Base-by-base conservation (phyloP, 257 asterid genomes). In the Nicotiana tabacum region DNA sequence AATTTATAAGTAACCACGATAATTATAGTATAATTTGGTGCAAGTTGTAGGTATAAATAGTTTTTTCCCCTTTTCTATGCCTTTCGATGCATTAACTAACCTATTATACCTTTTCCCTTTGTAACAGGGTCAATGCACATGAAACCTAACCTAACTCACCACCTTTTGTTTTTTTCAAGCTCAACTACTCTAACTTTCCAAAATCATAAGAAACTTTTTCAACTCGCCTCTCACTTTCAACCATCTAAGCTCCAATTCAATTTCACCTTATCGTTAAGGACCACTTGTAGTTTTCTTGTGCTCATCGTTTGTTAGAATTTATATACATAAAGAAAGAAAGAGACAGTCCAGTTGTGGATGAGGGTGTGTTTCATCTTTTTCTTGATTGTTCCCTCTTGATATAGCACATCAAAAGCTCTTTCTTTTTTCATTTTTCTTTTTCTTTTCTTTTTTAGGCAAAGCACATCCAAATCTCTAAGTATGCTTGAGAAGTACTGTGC, bases 151-250 rank as follows among this genome's bases (percentile, higher is more conserved):
- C 78, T 70, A 70, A 70, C 78, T 43, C 35, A 4, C 35, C 33
- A 5, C 78, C 78, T 43, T 55, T 43, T 70, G 35, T 21, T 70
- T 70, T 70, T 43, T 70, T 12, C 6, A 70, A 43, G 78, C 60
- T 21, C 35, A 70, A 70, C 78, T 43, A 70, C 56, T 32, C 58
- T 69, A 70, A 70, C 78, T 70, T 70, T 43, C 21, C 60, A 70
- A 43, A 65, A 65, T 29, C 39, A 12, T 12, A 29, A 9, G 16
- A 65, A 70, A 43, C 60, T 70, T 43, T 43, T 43, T 43, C 8
- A 69, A 43, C 58, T 70, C 58, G 24, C 78, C 57, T 70, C 35
- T 69, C 77, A n/a, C 57, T 69, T 69, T 4, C 4, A 39, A 64
- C 67, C 17, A 62, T 24, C 67, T 62, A 24, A 61, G 13, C 66